Evolutionary conservation across 176 grass and related monocot genomes (phyloP), one percentile per base, ranked within the genome.

Genomic region (Dendrocalamus sinicus): DNA sequence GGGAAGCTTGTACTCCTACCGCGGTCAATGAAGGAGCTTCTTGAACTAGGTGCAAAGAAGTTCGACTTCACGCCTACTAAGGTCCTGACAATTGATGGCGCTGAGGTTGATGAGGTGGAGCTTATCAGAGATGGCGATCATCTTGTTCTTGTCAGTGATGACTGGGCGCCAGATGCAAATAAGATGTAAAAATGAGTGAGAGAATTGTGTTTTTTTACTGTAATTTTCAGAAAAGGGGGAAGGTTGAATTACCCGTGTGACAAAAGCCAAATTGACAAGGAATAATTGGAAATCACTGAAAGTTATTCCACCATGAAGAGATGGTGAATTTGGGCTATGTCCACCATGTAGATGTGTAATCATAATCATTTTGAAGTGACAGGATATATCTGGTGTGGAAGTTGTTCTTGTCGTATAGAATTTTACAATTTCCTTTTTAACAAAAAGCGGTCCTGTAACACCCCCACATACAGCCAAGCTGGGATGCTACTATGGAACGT

Each of bases 111-210:
- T 58, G 96, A 94, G 74, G 54, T 94, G 12, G 89, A 85, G 17
- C 79, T 96, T 70, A 92, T 99, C 55, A 91, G 96, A 85, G 96
- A 99, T 5, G 92, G 96, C 7, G 96, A 99, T 81, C 90, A 72
- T 46, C 82, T 99, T 75, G 61, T 92, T 83, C 90, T 99, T 30
- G 92, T 46, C 57, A 86, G 83, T 66, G 45, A 83, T 72, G 89
- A 77, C 6, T 89, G 89, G 84, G 57, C 37, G 69, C 76, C 83
- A 58, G 84, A 91, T 81, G 22, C 75, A 89, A 77, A 80, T 20
- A 64, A 66, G 39, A 24, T 16, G 26, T 52, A 12, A 76, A 44
- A 15, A 44, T 9, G 41, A 53, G 64, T 70, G n/a, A 82, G 10
- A n/a, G 37, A 72, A 52, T 13, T 26, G 11, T 67, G 1, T 39